A percentile compares a stretch with the other conserved stretches of the same genome.
Evolutionary conservation across 2,329 filamentous ascomycete species (phyloP).

Genomic region (Colletotrichum magnum): DNA sequence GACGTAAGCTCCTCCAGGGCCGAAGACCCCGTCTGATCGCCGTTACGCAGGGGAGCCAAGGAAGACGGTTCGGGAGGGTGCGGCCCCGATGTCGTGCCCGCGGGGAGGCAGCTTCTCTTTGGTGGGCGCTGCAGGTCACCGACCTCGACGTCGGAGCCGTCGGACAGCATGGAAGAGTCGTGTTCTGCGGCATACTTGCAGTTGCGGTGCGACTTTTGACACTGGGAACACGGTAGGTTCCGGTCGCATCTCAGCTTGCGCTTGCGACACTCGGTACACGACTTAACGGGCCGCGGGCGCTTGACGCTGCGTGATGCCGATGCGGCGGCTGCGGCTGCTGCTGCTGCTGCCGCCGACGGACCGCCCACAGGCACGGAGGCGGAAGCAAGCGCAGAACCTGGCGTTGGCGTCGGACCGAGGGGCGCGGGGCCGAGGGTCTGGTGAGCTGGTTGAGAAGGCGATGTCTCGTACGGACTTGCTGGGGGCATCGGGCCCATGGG

Average conservation of each 20-base stretch:
- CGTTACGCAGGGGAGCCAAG: slow-evolving; percentile 43
- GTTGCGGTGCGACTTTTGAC: slow-evolving; percentile 67
- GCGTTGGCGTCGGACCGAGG: slow-evolving; percentile 6
- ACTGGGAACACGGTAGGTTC: slow-evolving; percentile 69
- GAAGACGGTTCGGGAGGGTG: slow-evolving; percentile 17
- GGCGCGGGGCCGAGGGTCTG: slow-evolving; percentile 24
- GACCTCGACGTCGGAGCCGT: slow-evolving; percentile 61
- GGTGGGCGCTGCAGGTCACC: slow-evolving; percentile 51
- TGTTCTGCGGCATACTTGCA: slow-evolving; percentile 68
- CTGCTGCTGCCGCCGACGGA: slow-evolving; percentile 3
- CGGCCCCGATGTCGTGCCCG: slow-evolving; percentile 23
- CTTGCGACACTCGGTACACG: slow-evolving; percentile 70
- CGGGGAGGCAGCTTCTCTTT: slow-evolving; percentile 55
- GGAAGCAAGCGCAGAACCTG: slow-evolving; percentile 7
- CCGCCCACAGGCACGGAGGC: slow-evolving; percentile 27
- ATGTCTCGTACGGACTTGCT: slow-evolving; percentile 29
- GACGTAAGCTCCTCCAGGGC: slow-evolving; percentile 63
- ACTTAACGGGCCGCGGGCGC: slow-evolving; percentile 68
- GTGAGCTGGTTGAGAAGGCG: slow-evolving; percentile 32
- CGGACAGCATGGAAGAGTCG: slow-evolving; percentile 62
- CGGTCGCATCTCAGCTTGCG: slow-evolving; percentile 71
- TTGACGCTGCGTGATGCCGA: slow-evolving; percentile 61
- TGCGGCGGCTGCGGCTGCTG: slow-evolving; percentile 21
- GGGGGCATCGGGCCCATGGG: slow-evolving; percentile 24
- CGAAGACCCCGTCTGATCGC: slow-evolving; percentile 50